Percentiles rank a stretch among this genome's conserved stretches.
Evolutionary conservation across 2,329 filamentous ascomycete genomes (phyloP).

Genomic region (Nothomitra cinnamomea): DNA sequence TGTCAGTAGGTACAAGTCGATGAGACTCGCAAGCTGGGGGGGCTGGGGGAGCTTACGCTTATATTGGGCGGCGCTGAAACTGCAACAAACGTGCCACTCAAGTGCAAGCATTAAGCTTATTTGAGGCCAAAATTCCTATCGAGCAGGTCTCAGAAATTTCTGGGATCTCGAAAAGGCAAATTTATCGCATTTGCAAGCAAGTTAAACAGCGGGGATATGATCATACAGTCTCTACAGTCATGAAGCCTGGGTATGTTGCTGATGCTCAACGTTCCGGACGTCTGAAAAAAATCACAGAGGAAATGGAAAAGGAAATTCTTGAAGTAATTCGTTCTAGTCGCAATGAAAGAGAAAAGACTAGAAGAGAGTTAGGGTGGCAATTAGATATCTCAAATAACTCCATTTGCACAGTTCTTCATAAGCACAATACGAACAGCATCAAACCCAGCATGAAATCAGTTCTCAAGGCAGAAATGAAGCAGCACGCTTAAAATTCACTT

Average conservation of each 20-base stretch:
- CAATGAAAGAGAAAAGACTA: not conserved
- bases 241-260: not conserved
- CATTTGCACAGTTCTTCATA: not conserved
- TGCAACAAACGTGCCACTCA: not conserved
- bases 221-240: not conserved
- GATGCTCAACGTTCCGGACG: not conserved
- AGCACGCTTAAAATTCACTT: not conserved
- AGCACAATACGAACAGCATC: not conserved
- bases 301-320: constrained; percentile 1
- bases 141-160: not conserved
- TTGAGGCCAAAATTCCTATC: not conserved
- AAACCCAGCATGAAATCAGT: not conserved
- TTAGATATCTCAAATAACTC: not conserved
- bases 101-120: not conserved
- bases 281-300: not conserved
- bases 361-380: not conserved
- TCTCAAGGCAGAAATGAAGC: not conserved
- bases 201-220: not conserved
- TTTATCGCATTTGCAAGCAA: not conserved
- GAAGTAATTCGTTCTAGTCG: not conserved
- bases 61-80: no score
- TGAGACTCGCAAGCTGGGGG: no score
- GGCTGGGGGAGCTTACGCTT: no score
- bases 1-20: no score
- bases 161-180: not conserved